Evolutionary conservation across 83 land plant genomes (phyloP).

Genomic region (Picea abies): DNA sequence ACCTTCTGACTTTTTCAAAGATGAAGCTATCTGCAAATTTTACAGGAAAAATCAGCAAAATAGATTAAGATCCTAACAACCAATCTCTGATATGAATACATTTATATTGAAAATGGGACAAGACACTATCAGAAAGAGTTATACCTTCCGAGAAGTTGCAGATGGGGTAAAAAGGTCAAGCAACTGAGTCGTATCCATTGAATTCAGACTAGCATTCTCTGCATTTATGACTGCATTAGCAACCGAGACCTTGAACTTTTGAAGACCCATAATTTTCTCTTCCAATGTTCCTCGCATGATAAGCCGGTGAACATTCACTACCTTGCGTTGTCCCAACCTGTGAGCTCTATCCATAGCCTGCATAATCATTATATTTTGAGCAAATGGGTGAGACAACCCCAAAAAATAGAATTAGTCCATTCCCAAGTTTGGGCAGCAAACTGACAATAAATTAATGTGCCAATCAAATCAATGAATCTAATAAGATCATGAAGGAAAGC

Average conservation of each 20-base stretch:
- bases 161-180: constrained; percentile 90
- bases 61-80: neutral
- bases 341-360: constrained; percentile 99
- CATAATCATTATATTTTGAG: constrained; percentile 1
- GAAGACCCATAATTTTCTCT: constrained; percentile 98
- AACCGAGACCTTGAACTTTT: constrained; percentile 88
- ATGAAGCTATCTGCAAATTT: constrained; percentile 27
- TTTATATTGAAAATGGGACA: neutral
- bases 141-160: constrained; percentile 64
- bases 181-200: constrained; percentile 95
- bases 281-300: constrained; percentile 99
- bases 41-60: neutral
- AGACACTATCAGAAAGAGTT: neutral
- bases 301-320: constrained; percentile 94
- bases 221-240: constrained; percentile 92
- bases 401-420: neutral
- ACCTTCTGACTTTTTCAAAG: constrained; percentile 23
- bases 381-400: neutral
- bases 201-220: constrained; percentile 92
- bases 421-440: neutral
- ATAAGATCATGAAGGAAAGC: neutral
- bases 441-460: neutral
- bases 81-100: neutral
- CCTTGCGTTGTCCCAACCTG: constrained; percentile 89
- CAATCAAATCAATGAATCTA: neutral